A percentile compares a stretch with the other conserved stretches of the same genome.
Conservation (phyloP, 2,329 filamentous ascomycete genomes). For the Epichloe amarillans region DNA sequence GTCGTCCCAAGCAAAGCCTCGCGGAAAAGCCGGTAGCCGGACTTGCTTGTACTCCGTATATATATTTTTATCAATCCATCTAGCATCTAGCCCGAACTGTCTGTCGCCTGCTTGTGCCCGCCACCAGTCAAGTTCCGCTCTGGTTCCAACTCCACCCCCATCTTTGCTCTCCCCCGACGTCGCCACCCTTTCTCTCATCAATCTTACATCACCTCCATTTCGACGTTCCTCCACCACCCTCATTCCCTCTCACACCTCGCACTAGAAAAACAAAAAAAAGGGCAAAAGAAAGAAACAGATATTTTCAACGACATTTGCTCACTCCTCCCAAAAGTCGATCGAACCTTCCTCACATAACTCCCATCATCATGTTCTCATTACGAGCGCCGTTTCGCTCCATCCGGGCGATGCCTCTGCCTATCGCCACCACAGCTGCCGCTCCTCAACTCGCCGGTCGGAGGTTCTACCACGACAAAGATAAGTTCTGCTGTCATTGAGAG, state of each 20-base stretch:
- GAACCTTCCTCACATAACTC: neutral
- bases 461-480: conserved; percentile 35
- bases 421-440: conserved; percentile 5
- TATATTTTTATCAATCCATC: conserved; percentile 1
- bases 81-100: conserved; percentile 1
- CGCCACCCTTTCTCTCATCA: conserved; percentile 2
- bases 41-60: neutral
- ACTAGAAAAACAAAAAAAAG: neutral
- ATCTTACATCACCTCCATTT: neutral
- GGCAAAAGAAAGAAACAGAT: neutral
- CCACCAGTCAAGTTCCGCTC: neutral
- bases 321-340: neutral
- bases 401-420: conserved; percentile 7
- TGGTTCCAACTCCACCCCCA: neutral
- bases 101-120: neutral
- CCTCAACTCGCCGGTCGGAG: conserved; percentile 25
- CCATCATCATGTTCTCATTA: conserved; percentile 8
- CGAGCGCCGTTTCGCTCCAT: conserved; percentile 7
- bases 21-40: neutral
- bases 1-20: neutral
- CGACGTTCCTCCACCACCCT: neutral
- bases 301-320: neutral
- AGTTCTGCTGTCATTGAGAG: neutral
- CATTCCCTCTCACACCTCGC: neutral
- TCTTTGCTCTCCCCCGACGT: neutral